These are phyloP conservation scores for Candida tetrigidarum DNA, from an alignment of 1,139 yeast species.

Conservation along the genomic window DNA sequence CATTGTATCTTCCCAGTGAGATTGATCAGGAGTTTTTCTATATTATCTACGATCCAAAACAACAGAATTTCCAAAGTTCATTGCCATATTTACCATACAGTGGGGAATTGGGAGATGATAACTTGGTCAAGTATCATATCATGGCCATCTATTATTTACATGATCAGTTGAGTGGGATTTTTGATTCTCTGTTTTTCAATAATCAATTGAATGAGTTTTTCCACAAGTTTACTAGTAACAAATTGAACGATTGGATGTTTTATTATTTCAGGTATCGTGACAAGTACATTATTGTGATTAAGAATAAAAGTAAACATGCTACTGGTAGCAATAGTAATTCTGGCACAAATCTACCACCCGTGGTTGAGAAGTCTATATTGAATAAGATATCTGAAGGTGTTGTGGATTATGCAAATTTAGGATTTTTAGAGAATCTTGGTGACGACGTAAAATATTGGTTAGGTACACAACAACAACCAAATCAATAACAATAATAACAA, in stretches of 20 bases:
- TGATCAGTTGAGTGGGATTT: conserved; percentile 41
- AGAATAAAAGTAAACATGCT: conserved; percentile 35
- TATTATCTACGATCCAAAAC: conserved; percentile 34
- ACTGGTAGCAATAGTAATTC: conserved; percentile 7
- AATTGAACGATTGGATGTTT: conserved; percentile 41
- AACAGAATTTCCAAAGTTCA: conserved; percentile 37
- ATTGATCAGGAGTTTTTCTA: conserved; percentile 44
- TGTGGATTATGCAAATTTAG: conserved; percentile 33
- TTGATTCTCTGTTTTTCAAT: conserved; percentile 29
- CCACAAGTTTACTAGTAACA: conserved; percentile 47
- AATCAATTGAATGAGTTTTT: conserved; percentile 38
- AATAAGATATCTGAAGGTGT: conserved; percentile 28
- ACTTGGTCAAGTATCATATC: conserved; percentile 18
- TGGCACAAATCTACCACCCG: background rate
- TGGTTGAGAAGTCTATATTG: conserved; percentile 16
- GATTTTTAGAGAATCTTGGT: conserved; percentile 48
- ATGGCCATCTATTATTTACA: conserved; percentile 44
- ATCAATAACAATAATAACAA: background rate
- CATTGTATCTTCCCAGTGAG: conserved; percentile 24
- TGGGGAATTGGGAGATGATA: background rate
- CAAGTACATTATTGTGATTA: conserved; percentile 40
- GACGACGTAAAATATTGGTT: conserved; percentile 51
- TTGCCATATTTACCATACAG: conserved; percentile 41
- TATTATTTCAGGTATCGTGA: conserved; percentile 38
- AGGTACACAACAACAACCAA: conserved; percentile 17